Evolutionary conservation across 2,329 filamentous ascomycete genomes (phyloP).

Genomic region (Monosporascus sp.): DNA sequence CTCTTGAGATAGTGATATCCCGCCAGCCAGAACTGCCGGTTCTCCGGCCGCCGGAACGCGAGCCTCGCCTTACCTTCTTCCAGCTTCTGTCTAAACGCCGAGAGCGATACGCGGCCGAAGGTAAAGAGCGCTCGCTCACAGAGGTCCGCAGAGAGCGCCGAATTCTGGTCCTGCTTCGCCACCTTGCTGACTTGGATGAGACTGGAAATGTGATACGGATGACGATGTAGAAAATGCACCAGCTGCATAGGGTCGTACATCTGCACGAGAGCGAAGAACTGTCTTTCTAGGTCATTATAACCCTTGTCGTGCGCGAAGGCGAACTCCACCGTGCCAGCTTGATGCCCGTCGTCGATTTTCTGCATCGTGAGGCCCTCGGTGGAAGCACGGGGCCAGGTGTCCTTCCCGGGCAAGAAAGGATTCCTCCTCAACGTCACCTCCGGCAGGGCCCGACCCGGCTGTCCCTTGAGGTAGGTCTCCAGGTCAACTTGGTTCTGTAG

Average conservation of each 20-base stretch:
- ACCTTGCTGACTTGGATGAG: constrained; percentile 92
- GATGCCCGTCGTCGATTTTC: constrained; percentile 33
- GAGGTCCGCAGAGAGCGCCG: constrained; percentile 78
- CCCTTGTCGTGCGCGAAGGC: constrained; percentile 66
- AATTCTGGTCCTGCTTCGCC: constrained; percentile 85
- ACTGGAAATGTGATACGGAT: constrained; percentile 88
- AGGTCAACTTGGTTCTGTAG: constrained; percentile 49
- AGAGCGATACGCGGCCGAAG: constrained; percentile 83
- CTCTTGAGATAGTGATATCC: constrained; percentile 85
- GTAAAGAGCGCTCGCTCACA: constrained; percentile 88
- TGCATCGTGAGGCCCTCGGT: constrained; percentile 83
- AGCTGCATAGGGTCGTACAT: constrained; percentile 79
- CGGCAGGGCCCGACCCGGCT: constrained; percentile 58
- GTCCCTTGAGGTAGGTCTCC: constrained; percentile 48
- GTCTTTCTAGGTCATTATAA: constrained; percentile 69
- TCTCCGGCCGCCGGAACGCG: constrained; percentile 76
- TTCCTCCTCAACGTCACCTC: constrained; percentile 72
- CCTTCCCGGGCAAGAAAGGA: constrained; percentile 78
- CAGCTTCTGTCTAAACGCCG: constrained; percentile 71
- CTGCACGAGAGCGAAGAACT: constrained; percentile 77
- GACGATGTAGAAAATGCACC: constrained; percentile 65
- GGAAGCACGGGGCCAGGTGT: constrained; percentile 76
- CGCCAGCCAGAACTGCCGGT: constrained; percentile 87
- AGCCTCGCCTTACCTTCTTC: constrained; percentile 74
- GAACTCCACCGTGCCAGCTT: constrained; percentile 62